Evolutionary conservation across 345 rosid species (phyloP), one percentile per base, ranked within the genome.

Genomic region (Toxicodendron radicans): DNA sequence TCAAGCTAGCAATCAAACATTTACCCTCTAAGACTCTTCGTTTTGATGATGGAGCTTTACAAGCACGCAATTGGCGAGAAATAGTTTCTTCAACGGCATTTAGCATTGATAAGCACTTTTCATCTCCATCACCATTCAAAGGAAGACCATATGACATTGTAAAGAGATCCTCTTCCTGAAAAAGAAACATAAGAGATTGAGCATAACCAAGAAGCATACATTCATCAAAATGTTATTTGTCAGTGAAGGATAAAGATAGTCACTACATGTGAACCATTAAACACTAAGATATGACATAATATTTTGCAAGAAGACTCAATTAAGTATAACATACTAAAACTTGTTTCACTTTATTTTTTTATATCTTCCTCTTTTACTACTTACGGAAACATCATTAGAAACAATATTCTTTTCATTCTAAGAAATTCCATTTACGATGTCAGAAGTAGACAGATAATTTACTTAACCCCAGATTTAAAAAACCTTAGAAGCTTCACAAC

Each of bases 11-110:
- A 49, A 73, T 20, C 20, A 24, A 62, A 72, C 66, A 73, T 79
- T 59, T 85, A 92, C 99, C 98, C 67, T 90, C 98, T 66, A 81
- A 48, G 24, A 45, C 67, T 79, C 87, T 90, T 83, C 81, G 89
- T 83, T 87, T 90, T 2, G 87, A 83, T 60, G 87, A 77, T 17
- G 83, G 76, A 49, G 91, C 93, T 81, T 85, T 95, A 79, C 93
- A 90, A 70, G 94, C 96, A 18, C 97, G 98, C 84, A 95, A 78
- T 79, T 91, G 97, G 66, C 98, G 97, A 73, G 87, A 82, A 74
- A 91, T 80, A 43, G 90, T 89, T 85, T 95, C 98, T 87, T 95
- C 99, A 27, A 91, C 94, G 33, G 98, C 93, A 85, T 91, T 95
- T 79, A 95, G 58, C 79, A 91, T 81, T 56, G 89, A 83, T 77